Conservation (phyloP, 2,329 filamentous ascomycete species). For the Metarhizium anisopliae region DNA sequence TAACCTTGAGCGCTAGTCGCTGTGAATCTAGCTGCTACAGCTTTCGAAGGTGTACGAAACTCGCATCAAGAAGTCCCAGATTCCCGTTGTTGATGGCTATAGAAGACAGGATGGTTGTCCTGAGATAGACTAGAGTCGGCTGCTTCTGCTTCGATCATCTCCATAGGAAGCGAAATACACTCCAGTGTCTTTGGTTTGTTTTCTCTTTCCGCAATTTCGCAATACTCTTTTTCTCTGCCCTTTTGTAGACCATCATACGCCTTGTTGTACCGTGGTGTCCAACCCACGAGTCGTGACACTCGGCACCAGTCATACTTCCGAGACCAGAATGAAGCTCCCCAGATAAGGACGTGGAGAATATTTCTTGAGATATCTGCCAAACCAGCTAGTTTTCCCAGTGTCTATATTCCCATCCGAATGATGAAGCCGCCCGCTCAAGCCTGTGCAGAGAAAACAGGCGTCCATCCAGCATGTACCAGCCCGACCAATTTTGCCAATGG, state of each 20-base stretch:
- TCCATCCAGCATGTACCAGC: not conserved
- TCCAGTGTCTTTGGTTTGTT: not conserved
- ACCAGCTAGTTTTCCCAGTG: not conserved
- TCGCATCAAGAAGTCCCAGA: slow-evolving; percentile 29
- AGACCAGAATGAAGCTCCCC: not conserved
- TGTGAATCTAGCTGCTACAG: slow-evolving; percentile 44
- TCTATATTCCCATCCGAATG: not conserved
- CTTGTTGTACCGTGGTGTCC: not conserved
- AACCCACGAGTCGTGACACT: not conserved
- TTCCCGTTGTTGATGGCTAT: slow-evolving; percentile 39
- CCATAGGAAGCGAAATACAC: slow-evolving; percentile 15
- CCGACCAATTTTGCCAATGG: not conserved
- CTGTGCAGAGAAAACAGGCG: not conserved
- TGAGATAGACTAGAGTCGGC: slow-evolving; percentile 21
- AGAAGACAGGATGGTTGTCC: slow-evolving; percentile 26
- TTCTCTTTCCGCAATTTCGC: not conserved
- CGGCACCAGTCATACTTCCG: not conserved
- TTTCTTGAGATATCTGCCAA: not conserved
- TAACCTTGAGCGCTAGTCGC: slow-evolving; percentile 53
- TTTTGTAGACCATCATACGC: not conserved
- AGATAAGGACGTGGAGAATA: not conserved
- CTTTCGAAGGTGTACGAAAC: slow-evolving; percentile 30
- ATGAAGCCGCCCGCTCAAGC: not conserved
- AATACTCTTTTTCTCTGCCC: slow-evolving; percentile 1
- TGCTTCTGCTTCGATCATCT: slow-evolving; percentile 19